Conservation (phyloP, 1,284 basidiomycete genomes). For the Wolfiporia cocos region DNA sequence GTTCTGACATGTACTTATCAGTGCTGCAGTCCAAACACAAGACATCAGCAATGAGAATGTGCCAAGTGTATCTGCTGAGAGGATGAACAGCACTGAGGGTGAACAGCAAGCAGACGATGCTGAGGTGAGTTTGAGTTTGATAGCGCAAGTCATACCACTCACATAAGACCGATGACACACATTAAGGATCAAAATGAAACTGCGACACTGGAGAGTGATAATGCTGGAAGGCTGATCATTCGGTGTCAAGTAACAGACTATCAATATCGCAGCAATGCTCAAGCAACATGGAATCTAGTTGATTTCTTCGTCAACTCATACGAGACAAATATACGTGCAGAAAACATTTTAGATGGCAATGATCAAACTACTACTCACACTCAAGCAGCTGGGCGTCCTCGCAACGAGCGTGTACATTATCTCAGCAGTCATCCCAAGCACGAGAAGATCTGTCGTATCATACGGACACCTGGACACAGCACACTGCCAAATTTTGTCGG, state of each 20-base stretch:
- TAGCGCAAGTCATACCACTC: too few relatives aligned
- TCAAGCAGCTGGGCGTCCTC: conserved; percentile 9
- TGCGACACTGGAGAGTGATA: not conserved
- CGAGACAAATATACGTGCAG: conserved; percentile 8
- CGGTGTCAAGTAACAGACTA: conserved; percentile 15
- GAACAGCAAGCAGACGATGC: too few relatives aligned
- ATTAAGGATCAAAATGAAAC: not conserved
- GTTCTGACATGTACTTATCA: too few relatives aligned
- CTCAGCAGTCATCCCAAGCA: conserved; percentile 10
- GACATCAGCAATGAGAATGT: not conserved
- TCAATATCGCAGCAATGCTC: conserved; percentile 11
- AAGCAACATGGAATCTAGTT: conserved; percentile 9
- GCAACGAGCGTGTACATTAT: conserved; percentile 9
- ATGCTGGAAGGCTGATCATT: not conserved
- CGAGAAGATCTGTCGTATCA: conserved; percentile 15
- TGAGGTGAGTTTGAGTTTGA: too few relatives aligned
- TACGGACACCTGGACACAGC: conserved; percentile 4
- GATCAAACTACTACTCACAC: not conserved
- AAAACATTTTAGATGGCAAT: not conserved
- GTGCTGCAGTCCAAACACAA: too few relatives aligned
- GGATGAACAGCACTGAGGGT: too few relatives aligned
- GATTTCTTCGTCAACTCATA: conserved; percentile 17
- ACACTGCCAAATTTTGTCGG: conserved; percentile 22
- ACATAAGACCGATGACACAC: too few relatives aligned
- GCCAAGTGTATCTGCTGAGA: too few relatives aligned